Evolutionary conservation across 768 basidiomycete species (phyloP).

Genomic region (Zangia roseola): DNA sequence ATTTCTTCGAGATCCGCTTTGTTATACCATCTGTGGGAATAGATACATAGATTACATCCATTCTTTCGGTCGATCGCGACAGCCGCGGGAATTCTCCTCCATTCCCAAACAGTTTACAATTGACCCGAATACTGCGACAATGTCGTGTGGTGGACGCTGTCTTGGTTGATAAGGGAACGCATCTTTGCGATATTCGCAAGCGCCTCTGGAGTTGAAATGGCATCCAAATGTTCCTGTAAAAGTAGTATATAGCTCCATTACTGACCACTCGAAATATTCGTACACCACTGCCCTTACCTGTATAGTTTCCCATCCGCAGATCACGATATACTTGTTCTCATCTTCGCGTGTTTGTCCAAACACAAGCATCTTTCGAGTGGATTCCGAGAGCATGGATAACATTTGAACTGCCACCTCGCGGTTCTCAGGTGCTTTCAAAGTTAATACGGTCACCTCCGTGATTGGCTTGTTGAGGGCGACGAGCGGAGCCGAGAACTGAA

Average conservation of each 20-base stretch:
- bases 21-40: no score
- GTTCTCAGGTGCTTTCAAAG: constrained; percentile 23
- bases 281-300: constrained; percentile 18
- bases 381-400: constrained; percentile 13
- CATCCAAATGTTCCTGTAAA: constrained; percentile 17
- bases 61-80: no score
- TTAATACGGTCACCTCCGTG: constrained; percentile 11
- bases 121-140: constrained; percentile 4
- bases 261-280: neutral
- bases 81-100: no score
- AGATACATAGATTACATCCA: no score
- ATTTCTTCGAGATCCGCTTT: no score
- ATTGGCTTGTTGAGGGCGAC: neutral
- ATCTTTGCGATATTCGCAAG: constrained; percentile 4
- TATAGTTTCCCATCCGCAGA: constrained; percentile 22
- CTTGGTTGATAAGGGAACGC: constrained; percentile 10
- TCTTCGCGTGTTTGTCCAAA: constrained; percentile 24
- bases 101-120: neutral
- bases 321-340: constrained; percentile 18
- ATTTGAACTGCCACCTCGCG: constrained; percentile 14
- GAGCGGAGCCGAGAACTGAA: constrained; percentile 16
- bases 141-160: constrained; percentile 15
- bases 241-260: no score
- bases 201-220: constrained; percentile 12
- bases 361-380: constrained; percentile 9